phyloP scores from a whole-genome alignment of 352 stramenopile species.

The Thalassiosira exigua region DNA sequence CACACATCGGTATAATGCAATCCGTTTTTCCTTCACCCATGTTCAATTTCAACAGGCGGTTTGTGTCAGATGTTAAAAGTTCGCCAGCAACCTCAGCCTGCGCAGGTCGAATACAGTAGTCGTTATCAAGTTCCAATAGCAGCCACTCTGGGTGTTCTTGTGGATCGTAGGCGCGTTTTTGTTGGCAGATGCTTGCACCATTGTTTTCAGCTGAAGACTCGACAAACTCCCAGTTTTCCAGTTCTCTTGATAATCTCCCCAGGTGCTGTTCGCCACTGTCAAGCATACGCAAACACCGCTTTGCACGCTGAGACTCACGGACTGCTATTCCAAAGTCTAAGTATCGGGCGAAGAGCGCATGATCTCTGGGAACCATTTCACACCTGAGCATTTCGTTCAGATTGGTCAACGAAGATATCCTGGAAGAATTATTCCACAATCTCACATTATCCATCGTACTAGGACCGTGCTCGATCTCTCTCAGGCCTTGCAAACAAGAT shows the following conservation, averaged over 20 bases:
- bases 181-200: no score
- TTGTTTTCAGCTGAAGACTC: no score
- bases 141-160: conserved; percentile 6
- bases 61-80: no score
- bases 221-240: background rate
- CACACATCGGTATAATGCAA: conserved; percentile 4
- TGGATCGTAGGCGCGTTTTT: background rate
- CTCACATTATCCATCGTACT: no score
- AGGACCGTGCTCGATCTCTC: no score
- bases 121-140: conserved; percentile 18
- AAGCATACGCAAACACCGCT: conserved; percentile 9
- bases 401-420: no score
- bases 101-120: conserved; percentile 5
- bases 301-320: conserved; percentile 1
- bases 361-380: no score
- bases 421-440: no score
- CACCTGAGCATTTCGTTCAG: no score
- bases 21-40: conserved; percentile 21
- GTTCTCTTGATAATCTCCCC: background rate
- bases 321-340: background rate
- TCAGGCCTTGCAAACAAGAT: no score
- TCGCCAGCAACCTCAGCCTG: conserved; percentile 13
- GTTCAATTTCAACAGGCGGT: conserved; percentile 10
- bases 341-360: no score
- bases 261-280: background rate